These are phyloP conservation scores for Fragosphaeria purpurea DNA, from an alignment of 2,329 filamentous ascomycete species.

Conservation along the genomic window DNA sequence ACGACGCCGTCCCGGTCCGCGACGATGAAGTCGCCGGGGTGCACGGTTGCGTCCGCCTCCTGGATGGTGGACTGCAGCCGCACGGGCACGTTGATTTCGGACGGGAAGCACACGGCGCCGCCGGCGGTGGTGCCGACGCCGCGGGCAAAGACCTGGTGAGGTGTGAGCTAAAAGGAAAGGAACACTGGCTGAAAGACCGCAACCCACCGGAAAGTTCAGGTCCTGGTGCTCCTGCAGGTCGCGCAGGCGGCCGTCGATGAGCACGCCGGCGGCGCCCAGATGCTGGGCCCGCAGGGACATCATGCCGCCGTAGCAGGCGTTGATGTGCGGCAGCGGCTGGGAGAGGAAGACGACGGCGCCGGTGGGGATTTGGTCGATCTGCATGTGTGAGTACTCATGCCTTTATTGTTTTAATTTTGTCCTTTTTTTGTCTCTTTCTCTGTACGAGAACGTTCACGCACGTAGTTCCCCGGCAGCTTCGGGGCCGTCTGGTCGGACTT, in stretches of 20 bases:
- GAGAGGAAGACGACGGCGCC: too few relatives aligned
- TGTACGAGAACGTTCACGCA: too few relatives aligned
- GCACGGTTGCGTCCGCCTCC: neutral
- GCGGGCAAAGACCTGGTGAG: slow-evolving; percentile 11
- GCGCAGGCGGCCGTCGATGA: slow-evolving; percentile 17
- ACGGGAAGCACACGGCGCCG: too few relatives aligned
- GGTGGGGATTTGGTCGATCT: too few relatives aligned
- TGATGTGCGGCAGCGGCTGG: too few relatives aligned
- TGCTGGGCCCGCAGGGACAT: slow-evolving; percentile 15
- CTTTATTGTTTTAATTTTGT: too few relatives aligned
- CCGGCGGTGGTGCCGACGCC: neutral
- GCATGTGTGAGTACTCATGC: too few relatives aligned
- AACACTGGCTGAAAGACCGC: too few relatives aligned
- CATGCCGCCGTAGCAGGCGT: slow-evolving; percentile 7
- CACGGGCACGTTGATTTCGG: neutral
- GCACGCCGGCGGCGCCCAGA: slow-evolving; percentile 9
- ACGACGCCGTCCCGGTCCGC: neutral
- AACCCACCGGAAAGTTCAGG: slow-evolving; percentile 10
- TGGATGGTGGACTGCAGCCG: slow-evolving; percentile 17
- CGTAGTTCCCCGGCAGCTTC: too few relatives aligned
- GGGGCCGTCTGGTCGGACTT: too few relatives aligned
- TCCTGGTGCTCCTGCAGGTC: neutral
- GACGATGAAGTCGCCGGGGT: slow-evolving; percentile 1
- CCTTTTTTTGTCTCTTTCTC: too few relatives aligned
- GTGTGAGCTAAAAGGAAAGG: neutral